A percentile compares a stretch with the other conserved stretches of the same genome.
These are phyloP conservation scores for Pseudopithomyces maydicus DNA, from an alignment of 2,329 filamentous ascomycete species.

Conservation along the genomic window DNA sequence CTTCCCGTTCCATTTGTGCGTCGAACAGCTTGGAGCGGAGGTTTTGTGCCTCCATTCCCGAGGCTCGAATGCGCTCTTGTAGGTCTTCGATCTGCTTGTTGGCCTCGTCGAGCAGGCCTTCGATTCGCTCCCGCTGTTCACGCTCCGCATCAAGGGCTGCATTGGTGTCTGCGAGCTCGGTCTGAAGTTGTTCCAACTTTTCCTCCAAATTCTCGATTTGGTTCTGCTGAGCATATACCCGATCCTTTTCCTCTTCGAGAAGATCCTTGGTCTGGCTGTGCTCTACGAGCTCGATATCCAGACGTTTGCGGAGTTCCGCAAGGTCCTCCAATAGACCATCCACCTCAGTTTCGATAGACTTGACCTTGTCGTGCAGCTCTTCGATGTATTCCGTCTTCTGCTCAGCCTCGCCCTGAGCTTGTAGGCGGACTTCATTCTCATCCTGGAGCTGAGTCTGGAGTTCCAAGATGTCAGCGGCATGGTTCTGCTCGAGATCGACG, in stretches of 20 bases:
- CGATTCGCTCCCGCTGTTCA: slow-evolving; percentile 50
- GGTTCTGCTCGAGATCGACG: slow-evolving; percentile 45
- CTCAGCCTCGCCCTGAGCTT: slow-evolving; percentile 46
- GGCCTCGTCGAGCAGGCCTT: slow-evolving; percentile 49
- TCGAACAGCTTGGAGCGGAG: slow-evolving; percentile 55
- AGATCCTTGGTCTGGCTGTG: slow-evolving; percentile 37
- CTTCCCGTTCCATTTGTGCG: slow-evolving; percentile 49
- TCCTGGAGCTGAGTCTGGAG: slow-evolving; percentile 44
- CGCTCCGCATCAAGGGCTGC: slow-evolving; percentile 48
- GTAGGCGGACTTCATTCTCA: slow-evolving; percentile 43
- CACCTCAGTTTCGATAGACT: slow-evolving; percentile 44
- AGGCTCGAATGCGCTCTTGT: slow-evolving; percentile 45
- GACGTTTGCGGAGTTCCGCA: slow-evolving; percentile 38
- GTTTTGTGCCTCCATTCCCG: slow-evolving; percentile 54
- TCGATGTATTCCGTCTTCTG: slow-evolving; percentile 48
- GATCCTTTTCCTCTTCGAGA: slow-evolving; percentile 6
- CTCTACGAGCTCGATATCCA: slow-evolving; percentile 36
- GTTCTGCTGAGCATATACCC: slow-evolving; percentile 42
- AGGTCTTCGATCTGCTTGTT: slow-evolving; percentile 49
- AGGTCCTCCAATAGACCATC: slow-evolving; percentile 39
- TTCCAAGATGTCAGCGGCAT: slow-evolving; percentile 40
- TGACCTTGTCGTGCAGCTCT: slow-evolving; percentile 45
- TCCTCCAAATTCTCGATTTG: slow-evolving; percentile 37
- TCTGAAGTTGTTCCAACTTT: slow-evolving; percentile 45
- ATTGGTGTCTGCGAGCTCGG: slow-evolving; percentile 45